Conservation (phyloP, 2,329 filamentous ascomycete genomes). For the Cordyceps javanica region DNA sequence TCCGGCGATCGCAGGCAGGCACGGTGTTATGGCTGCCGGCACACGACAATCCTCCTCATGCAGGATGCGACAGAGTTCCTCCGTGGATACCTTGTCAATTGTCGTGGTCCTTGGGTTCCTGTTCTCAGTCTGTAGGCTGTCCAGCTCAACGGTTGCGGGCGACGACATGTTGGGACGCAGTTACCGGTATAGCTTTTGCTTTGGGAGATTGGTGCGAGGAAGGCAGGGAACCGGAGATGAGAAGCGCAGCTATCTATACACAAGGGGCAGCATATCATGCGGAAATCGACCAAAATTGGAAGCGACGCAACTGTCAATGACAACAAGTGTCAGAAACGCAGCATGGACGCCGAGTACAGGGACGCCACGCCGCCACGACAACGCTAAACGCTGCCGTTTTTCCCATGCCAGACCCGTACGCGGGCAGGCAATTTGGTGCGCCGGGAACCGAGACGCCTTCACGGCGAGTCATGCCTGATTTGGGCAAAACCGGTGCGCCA, state of each 20-base stretch:
- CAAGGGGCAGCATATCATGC: too few relatives aligned
- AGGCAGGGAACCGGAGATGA: not conserved
- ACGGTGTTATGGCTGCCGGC: slow-evolving; percentile 16
- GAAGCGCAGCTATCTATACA: too few relatives aligned
- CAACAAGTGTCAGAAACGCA: too few relatives aligned
- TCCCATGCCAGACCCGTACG: slow-evolving; percentile 5
- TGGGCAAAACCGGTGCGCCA: not conserved
- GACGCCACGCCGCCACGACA: not conserved
- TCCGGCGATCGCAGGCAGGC: slow-evolving; percentile 15
- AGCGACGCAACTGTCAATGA: too few relatives aligned
- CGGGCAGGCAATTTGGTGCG: not conserved
- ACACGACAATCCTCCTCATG: slow-evolving; percentile 16
- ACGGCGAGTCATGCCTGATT: slow-evolving; percentile 10
- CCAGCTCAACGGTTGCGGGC: slow-evolving; percentile 11
- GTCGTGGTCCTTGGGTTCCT: slow-evolving; percentile 14
- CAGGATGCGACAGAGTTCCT: slow-evolving; percentile 18
- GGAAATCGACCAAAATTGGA: too few relatives aligned
- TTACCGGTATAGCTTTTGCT: not conserved
- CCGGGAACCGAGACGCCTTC: slow-evolving; percentile 2
- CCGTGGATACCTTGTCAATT: slow-evolving; percentile 15
- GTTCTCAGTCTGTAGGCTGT: slow-evolving; percentile 16
- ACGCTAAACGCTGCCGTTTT: not conserved
- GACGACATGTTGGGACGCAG: not conserved
- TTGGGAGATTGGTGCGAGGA: not conserved
- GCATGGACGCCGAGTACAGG: not conserved